Conservation (phyloP, 805 yeast species). For the Candida qinlingensis region DNA sequence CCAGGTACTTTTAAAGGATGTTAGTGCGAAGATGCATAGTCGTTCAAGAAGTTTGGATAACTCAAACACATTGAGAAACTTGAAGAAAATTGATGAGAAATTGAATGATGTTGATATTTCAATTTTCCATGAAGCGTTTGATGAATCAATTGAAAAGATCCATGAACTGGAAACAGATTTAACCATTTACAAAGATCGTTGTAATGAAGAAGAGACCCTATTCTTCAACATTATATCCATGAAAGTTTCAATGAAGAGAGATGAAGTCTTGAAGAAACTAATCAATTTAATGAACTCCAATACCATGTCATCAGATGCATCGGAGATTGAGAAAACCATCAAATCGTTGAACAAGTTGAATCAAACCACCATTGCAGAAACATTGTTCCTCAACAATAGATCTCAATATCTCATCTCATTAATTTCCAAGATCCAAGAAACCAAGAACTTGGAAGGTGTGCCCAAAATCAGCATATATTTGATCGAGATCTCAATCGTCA, state of each 20-base stretch:
- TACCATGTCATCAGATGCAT: conserved; percentile 22
- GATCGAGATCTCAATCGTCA: conserved; percentile 55
- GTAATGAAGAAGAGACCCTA: conserved; percentile 26
- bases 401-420: conserved; percentile 41
- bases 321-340: conserved; percentile 23
- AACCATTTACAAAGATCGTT: conserved; percentile 8
- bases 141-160: conserved; percentile 34
- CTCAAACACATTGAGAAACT: conserved; percentile 36
- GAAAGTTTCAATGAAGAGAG: conserved; percentile 29
- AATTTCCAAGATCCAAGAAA: conserved; percentile 38
- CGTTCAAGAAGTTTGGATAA: conserved; percentile 48
- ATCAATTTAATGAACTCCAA: conserved; percentile 27
- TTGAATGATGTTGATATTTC: conserved; percentile 67
- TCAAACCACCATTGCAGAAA: conserved; percentile 42
- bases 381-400: conserved; percentile 43
- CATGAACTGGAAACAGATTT: conserved; percentile 30
- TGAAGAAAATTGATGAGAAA: conserved; percentile 52
- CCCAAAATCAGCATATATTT: conserved; percentile 40
- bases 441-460: conserved; percentile 47
- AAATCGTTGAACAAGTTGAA: conserved; percentile 35
- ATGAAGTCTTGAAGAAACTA: conserved; percentile 29
- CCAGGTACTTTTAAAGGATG: conserved; percentile 43
- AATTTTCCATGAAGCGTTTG: conserved; percentile 55
- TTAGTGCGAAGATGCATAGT: conserved; percentile 58
- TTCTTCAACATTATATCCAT: conserved; percentile 29